These are phyloP conservation scores for Chamaecrista fasciculata DNA, from an alignment of 306 rosid genomes.

Conservation along the genomic window DNA sequence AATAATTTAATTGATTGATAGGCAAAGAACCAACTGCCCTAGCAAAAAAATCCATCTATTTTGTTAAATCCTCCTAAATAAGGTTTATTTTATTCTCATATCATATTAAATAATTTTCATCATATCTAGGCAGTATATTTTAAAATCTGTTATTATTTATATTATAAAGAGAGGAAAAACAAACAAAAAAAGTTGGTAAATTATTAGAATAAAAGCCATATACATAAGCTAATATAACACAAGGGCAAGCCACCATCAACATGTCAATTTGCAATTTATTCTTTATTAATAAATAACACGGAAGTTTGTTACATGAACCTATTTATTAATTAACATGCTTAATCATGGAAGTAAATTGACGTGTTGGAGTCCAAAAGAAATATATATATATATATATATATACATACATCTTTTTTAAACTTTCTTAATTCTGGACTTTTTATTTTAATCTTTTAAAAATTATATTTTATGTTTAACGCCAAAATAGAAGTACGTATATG, in stretches of 20 bases:
- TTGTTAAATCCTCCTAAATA: neutral
- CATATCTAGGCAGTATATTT: neutral
- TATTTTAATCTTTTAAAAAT: too few relatives aligned
- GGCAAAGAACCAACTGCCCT: neutral
- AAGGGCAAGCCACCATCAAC: neutral
- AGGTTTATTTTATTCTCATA: neutral
- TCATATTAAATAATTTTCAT: neutral
- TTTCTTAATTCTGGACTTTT: too few relatives aligned
- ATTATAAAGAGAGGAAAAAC: neutral
- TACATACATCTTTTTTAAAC: too few relatives aligned
- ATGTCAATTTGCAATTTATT: neutral
- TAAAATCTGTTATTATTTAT: neutral
- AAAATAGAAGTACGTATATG: too few relatives aligned
- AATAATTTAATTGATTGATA: too few relatives aligned
- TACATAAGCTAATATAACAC: neutral
- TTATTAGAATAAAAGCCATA: slow-evolving; percentile 10
- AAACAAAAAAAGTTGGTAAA: neutral
- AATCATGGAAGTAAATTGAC: neutral
- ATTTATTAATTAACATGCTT: too few relatives aligned
- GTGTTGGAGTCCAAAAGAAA: too few relatives aligned
- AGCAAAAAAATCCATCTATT: neutral
- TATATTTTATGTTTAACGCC: too few relatives aligned
- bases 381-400: too few relatives aligned
- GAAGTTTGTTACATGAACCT: neutral
- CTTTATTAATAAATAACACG: neutral